phyloP scores from a whole-genome alignment of 2,329 filamentous ascomycete species.

The Pestalotiopsis sp. region DNA sequence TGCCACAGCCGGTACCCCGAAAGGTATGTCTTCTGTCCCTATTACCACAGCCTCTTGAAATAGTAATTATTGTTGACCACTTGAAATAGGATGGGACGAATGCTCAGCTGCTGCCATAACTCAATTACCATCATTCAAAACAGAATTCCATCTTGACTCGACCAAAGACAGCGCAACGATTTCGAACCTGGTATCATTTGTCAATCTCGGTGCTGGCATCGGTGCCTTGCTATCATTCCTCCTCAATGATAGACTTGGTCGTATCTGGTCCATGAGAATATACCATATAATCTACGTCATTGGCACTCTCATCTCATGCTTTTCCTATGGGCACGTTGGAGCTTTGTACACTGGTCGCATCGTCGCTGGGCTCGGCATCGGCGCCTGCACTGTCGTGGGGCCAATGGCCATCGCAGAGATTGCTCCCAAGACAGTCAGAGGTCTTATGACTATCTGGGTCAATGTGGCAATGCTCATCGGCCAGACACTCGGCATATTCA shows the following conservation, averaged over 20 bases:
- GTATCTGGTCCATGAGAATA: conserved; percentile 26
- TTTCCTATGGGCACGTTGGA: neutral
- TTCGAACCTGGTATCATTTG: conserved; percentile 39
- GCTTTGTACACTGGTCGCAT: neutral
- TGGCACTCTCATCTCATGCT: conserved; percentile 32
- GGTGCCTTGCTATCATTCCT: conserved; percentile 38
- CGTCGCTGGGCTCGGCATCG: neutral
- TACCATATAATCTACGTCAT: conserved; percentile 38
- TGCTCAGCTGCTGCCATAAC: conserved; percentile 32
- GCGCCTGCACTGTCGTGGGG: neutral
- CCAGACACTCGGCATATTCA: neutral
- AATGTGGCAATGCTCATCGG: neutral
- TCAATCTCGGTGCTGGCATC: conserved; percentile 33
- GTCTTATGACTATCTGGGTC: neutral
- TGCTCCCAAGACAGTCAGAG: neutral
- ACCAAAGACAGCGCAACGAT: conserved; percentile 28
- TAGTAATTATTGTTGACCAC: neutral
- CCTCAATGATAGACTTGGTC: conserved; percentile 29
- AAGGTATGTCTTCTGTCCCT: conserved; percentile 1
- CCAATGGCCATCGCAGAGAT: conserved; percentile 1
- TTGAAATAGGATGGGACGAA: conserved; percentile 34
- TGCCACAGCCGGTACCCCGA: conserved; percentile 21
- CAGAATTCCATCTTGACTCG: conserved; percentile 36
- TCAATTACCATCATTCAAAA: conserved; percentile 36
- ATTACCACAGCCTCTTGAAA: neutral